phyloP scores from a whole-genome alignment of 805 yeast species.

The Yarrowia sp. region DNA sequence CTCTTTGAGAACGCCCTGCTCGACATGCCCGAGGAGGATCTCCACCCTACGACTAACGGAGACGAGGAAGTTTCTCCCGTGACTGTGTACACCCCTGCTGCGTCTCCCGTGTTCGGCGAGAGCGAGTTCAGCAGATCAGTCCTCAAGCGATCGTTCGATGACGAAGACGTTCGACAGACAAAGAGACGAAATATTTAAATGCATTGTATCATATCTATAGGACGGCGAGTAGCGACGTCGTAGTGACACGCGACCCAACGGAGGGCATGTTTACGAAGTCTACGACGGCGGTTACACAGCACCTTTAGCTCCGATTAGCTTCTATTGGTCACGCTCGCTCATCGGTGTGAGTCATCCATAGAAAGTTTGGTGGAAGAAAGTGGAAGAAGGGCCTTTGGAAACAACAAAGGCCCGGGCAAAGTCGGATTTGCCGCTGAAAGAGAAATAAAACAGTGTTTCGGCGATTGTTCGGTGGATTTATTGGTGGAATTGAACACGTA shows the following conservation, averaged over 20 bases:
- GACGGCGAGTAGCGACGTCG: neutral
- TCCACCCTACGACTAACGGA: neutral
- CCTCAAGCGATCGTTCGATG: slow-evolving; percentile 16
- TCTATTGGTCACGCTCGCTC: neutral
- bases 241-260: too few relatives aligned
- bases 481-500: too few relatives aligned
- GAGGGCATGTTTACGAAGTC: too few relatives aligned
- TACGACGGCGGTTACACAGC: neutral
- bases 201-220: slow-evolving; percentile 18
- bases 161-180: neutral
- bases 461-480: neutral
- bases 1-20: slow-evolving; percentile 29
- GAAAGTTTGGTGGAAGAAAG: neutral
- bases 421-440: neutral
- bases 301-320: neutral
- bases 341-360: neutral
- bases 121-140: slow-evolving; percentile 7
- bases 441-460: neutral
- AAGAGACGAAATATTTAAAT: slow-evolving; percentile 26
- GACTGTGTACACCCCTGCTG: slow-evolving; percentile 25
- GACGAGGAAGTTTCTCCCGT: slow-evolving; percentile 13
- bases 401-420: neutral
- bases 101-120: slow-evolving; percentile 25
- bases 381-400: neutral
- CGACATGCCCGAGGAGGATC: slow-evolving; percentile 17